Conservation (phyloP, 2,329 filamentous ascomycete genomes). For the Fusarium austroafricanum region DNA sequence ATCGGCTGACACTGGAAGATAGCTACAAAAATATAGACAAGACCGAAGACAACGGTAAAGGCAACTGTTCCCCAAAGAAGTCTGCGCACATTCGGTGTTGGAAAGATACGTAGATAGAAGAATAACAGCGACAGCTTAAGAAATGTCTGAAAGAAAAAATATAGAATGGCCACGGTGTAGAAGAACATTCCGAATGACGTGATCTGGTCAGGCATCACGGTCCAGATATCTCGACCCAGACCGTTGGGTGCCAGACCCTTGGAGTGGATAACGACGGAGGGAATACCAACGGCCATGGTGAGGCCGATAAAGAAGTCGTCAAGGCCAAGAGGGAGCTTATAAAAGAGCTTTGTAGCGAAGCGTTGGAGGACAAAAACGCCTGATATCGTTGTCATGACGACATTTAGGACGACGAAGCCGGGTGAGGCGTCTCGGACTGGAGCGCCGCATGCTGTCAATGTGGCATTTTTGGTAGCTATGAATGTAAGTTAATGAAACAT, state of each 20-base stretch:
- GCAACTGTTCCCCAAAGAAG: slow-evolving; percentile 57
- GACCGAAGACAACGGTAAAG: slow-evolving; percentile 54
- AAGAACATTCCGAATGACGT: slow-evolving; percentile 57
- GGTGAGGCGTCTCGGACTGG: slow-evolving; percentile 48
- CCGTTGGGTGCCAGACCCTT: slow-evolving; percentile 54
- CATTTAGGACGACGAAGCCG: slow-evolving; percentile 25
- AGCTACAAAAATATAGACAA: slow-evolving; percentile 56
- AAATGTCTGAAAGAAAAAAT: slow-evolving; percentile 59
- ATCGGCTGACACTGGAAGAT: slow-evolving; percentile 66
- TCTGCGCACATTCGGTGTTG: slow-evolving; percentile 51
- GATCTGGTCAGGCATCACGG: slow-evolving; percentile 55
- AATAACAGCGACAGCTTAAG: slow-evolving; percentile 64
- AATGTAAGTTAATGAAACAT: neutral
- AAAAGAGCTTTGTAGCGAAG: slow-evolving; percentile 51
- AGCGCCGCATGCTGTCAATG: slow-evolving; percentile 45
- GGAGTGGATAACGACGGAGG: slow-evolving; percentile 48
- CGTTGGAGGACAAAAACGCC: slow-evolving; percentile 56
- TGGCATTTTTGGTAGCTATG: slow-evolving; percentile 45
- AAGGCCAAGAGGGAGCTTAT: slow-evolving; percentile 51
- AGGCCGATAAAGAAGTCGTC: slow-evolving; percentile 54
- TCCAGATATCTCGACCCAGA: slow-evolving; percentile 64
- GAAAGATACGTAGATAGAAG: slow-evolving; percentile 68
- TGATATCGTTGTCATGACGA: slow-evolving; percentile 50
- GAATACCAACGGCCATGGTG: slow-evolving; percentile 46
- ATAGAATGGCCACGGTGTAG: slow-evolving; percentile 57